A percentile compares a stretch with the other conserved stretches of the same genome.
phyloP scores from a whole-genome alignment of 2,329 filamentous ascomycete genomes.

The Fusarium sp. region DNA sequence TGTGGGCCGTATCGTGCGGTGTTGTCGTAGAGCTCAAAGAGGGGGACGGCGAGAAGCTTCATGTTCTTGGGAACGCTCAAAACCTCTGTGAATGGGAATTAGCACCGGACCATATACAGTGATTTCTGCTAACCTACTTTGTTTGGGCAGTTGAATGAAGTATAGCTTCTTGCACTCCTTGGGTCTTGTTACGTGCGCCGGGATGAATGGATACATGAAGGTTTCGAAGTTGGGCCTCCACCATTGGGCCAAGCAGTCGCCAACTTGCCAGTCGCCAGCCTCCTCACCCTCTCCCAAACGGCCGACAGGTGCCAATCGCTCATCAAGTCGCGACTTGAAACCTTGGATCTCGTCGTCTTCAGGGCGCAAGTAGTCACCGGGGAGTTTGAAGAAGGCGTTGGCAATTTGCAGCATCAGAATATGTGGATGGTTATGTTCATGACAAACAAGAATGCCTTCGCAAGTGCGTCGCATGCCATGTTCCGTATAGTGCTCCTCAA shows the following conservation, averaged over 20 bases:
- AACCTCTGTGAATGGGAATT: conserved; percentile 70
- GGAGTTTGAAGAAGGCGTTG: conserved; percentile 99
- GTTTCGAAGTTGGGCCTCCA: conserved; percentile 99
- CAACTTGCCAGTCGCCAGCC: conserved; percentile 88
- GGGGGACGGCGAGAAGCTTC: conserved; percentile 95
- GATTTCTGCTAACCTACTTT: conserved; percentile 66
- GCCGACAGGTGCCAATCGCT: conserved; percentile 92
- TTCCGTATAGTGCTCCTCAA: conserved; percentile 93
- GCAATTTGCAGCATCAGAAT: conserved; percentile 99
- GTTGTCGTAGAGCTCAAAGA: conserved; percentile 99
- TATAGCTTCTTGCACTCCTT: conserved; percentile 99
- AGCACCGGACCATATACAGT: background rate
- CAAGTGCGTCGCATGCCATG: conserved; percentile 98
- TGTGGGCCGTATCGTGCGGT: conserved; percentile 94
- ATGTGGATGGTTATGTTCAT: conserved; percentile 99
- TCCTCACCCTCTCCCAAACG: conserved; percentile 87
- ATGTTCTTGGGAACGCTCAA: conserved; percentile 99
- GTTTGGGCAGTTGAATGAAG: conserved; percentile 92
- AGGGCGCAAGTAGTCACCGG: conserved; percentile 90
- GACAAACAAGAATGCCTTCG: conserved; percentile 96
- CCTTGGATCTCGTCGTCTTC: conserved; percentile 92
- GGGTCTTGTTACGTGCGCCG: conserved; percentile 92
- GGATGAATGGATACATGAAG: conserved; percentile 99
- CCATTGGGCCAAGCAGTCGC: conserved; percentile 96
- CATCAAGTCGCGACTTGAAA: conserved; percentile 94